Evolutionary conservation across 352 stramenopile species (phyloP).

Genomic region (Globisporangium mamillatum): DNA sequence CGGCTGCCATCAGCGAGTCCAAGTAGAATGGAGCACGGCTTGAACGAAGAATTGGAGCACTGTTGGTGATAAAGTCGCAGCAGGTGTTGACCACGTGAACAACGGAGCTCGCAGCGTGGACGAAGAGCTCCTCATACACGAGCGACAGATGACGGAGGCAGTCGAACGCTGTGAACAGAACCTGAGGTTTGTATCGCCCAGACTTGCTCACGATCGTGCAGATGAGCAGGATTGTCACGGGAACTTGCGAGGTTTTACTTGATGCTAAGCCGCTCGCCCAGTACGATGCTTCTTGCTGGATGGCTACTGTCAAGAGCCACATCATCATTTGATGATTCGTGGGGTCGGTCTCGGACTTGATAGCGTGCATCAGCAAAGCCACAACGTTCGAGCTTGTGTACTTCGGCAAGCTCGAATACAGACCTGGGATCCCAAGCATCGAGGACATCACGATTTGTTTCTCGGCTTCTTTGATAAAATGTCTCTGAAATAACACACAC

Average conservation of each 20-base stretch:
- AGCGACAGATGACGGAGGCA: slow-evolving; percentile 80
- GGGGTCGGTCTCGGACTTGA: slow-evolving; percentile 78
- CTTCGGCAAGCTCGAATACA: slow-evolving; percentile 82
- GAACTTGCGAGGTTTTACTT: slow-evolving; percentile 81
- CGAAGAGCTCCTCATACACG: slow-evolving; percentile 73
- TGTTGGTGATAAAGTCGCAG: slow-evolving; percentile 85
- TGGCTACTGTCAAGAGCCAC: slow-evolving; percentile 83
- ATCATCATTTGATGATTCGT: slow-evolving; percentile 90
- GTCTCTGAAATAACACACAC: slow-evolving; percentile 26
- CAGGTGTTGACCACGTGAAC: slow-evolving; percentile 81
- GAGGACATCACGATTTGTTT: slow-evolving; percentile 56
- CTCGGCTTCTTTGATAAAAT: slow-evolving; percentile 80
- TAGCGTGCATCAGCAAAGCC: slow-evolving; percentile 73
- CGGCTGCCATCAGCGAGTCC: slow-evolving; percentile 76
- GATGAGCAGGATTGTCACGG: slow-evolving; percentile 82
- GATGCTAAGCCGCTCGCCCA: slow-evolving; percentile 79
- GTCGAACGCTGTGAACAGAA: slow-evolving; percentile 85
- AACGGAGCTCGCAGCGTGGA: slow-evolving; percentile 73
- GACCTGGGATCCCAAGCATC: slow-evolving; percentile 60
- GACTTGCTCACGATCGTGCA: slow-evolving; percentile 85
- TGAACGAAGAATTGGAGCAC: slow-evolving; percentile 65
- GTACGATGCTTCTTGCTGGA: slow-evolving; percentile 84
- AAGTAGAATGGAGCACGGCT: slow-evolving; percentile 77
- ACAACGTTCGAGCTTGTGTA: slow-evolving; percentile 87
- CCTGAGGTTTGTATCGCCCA: slow-evolving; percentile 73